Evolutionary conservation across 192 early-diverging fungal genomes (phyloP), one percentile per base, ranked within the genome.

Genomic region (Rhizophagus clarus): DNA sequence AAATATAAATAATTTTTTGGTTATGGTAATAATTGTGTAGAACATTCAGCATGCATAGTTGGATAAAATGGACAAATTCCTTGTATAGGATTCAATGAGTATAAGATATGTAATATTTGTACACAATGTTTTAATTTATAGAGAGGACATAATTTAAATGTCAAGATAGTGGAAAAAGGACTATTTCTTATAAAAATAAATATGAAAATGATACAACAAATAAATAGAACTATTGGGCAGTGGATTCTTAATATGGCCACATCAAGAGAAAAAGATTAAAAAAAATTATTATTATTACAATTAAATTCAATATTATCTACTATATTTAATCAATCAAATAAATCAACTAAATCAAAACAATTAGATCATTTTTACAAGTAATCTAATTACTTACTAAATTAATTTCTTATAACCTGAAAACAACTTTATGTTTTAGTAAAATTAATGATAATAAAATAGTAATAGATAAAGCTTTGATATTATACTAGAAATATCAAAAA

Each of bases 361-460:
- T 0, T 12, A 0, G 5, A 37, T 5, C 34, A n/a, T n/a, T n/a
- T n/a, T n/a, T n/a, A n/a, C 5, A 5, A 37, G 2, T 37, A 37
- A 37, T 5, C 34, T 5, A 37, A 37, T 37, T 45, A 63, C 3
- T 34, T n/a, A 31, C 61, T 61, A 34, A 76, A 61, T 37, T 24
- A 26, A 24, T 76, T 76, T 62, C 20, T 42, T 31, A 34, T 63
- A 10, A 76, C n/a, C n/a, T n/a, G n/a, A 76, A 76, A 6, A 63
- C 37, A 29, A 32, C 61, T n/a, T 34, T 76, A 40, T 14, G 22
- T 22, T 17, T 76, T 37, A 17, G 2, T 0, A 26, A 63, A 63
- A 37, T 76, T 24, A 32, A 62, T 62, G 14, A 62, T 51, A 40
- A 10, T 31, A 76, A 60, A 61, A 61, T 76, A 34, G 34, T 40